These are phyloP conservation scores for Usnea hakonensis DNA, from an alignment of 495 filamentous ascomycete genomes.

Conservation along the genomic window DNA sequence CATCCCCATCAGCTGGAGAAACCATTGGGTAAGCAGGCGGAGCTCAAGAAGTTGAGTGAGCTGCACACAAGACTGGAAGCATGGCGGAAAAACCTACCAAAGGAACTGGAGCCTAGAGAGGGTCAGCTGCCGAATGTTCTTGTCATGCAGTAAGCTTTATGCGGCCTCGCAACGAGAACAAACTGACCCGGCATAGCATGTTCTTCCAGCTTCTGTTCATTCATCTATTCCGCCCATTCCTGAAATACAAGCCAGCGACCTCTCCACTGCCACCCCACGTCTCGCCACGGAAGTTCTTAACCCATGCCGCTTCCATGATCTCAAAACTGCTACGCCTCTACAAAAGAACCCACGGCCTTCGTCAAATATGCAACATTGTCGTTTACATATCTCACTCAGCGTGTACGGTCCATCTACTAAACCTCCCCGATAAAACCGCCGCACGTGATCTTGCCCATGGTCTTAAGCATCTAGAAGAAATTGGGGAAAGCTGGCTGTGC, in stretches of 20 bases:
- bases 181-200: conserved; percentile 58
- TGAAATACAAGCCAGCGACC: conserved; percentile 73
- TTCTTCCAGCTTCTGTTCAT: conserved; percentile 95
- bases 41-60: conserved; percentile 87
- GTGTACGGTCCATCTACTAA: conserved; percentile 89
- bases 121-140: conserved; percentile 82
- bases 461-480: conserved; percentile 89
- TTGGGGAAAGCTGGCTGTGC: conserved; percentile 89
- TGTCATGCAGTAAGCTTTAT: conserved; percentile 81
- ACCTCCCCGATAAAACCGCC: conserved; percentile 82
- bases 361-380: conserved; percentile 90
- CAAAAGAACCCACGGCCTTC: conserved; percentile 80
- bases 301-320: conserved; percentile 76
- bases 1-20: conserved; percentile 62
- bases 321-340: conserved; percentile 90
- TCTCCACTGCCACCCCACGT: conserved; percentile 83
- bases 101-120: conserved; percentile 82
- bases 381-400: conserved; percentile 93
- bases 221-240: conserved; percentile 91
- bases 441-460: conserved; percentile 82
- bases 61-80: conserved; percentile 84
- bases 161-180: background rate
- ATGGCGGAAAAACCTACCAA: conserved; percentile 81
- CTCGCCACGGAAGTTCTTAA: conserved; percentile 84
- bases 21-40: conserved; percentile 57